phyloP scores from a whole-genome alignment of 768 basidiomycete species.

The Infundibulicybe gibba region DNA sequence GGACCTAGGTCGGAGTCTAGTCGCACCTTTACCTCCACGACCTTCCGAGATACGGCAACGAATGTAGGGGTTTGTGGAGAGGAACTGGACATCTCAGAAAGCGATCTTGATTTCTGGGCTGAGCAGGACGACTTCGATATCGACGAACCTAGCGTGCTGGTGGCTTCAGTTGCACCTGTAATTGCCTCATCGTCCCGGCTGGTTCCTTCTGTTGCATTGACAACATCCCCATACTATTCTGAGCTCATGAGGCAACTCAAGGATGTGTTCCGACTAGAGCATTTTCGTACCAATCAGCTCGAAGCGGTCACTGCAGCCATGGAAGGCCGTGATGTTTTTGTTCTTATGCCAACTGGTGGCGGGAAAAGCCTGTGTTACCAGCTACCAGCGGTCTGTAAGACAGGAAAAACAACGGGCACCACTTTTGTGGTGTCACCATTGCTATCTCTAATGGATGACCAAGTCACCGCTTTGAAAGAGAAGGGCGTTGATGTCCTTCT shows the following conservation, averaged over 20 bases:
- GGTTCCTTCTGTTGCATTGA: constrained; percentile 8
- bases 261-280: constrained; percentile 55
- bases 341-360: constrained; percentile 95
- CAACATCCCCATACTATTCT: constrained; percentile 25
- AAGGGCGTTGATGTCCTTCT: constrained; percentile 69
- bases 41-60: no score
- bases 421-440: constrained; percentile 92
- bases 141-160: no score
- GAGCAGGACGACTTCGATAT: no score
- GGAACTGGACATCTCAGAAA: no score
- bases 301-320: constrained; percentile 82
- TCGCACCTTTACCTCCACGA: no score
- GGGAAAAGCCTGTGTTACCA: constrained; percentile 89
- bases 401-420: constrained; percentile 72
- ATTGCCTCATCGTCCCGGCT: not conserved
- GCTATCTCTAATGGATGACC: constrained; percentile 85
- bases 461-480: constrained; percentile 62
- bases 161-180: no score
- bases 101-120: no score
- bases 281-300: constrained; percentile 82
- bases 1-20: no score
- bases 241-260: constrained; percentile 57
- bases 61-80: no score
- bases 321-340: constrained; percentile 82
- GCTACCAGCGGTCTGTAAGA: constrained; percentile 80